Evolutionary conservation across 129 eudicot genomes (phyloP).

Genomic region (carrot (Daucus carota)): DNA sequence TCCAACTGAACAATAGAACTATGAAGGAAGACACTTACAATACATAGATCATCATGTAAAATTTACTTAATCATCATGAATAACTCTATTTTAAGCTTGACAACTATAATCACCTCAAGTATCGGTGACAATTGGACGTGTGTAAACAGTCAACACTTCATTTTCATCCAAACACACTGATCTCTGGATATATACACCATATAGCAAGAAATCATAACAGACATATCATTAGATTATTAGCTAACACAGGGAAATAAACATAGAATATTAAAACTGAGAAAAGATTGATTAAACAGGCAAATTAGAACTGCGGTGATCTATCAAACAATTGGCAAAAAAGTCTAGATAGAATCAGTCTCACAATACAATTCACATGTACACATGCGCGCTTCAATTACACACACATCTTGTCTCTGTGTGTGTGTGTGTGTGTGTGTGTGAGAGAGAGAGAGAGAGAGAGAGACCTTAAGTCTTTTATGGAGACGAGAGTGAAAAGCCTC

Average conservation of each 20-base stretch:
- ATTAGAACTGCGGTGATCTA: neutral
- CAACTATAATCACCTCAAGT: neutral
- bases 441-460: conserved; percentile 2
- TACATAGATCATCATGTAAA: neutral
- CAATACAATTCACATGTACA: neutral
- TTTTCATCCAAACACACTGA: neutral
- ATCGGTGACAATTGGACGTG: neutral
- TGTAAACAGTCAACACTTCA: neutral
- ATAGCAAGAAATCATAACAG: neutral
- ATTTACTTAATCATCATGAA: neutral
- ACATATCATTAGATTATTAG: neutral
- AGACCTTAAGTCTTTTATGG: conserved; percentile 66
- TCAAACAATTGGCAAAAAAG: neutral
- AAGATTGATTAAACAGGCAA: neutral
- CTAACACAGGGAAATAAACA: neutral
- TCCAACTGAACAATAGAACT: neutral
- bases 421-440: too few species aligned
- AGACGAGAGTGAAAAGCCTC: conserved; percentile 70
- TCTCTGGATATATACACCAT: neutral
- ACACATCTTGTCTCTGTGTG: too few species aligned
- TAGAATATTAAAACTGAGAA: neutral
- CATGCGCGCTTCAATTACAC: too few species aligned
- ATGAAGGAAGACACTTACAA: neutral
- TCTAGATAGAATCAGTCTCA: neutral
- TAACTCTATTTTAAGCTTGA: neutral